phyloP scores from a whole-genome alignment of 192 early-diverging fungal genomes.

The Obelidium mucronatum region DNA sequence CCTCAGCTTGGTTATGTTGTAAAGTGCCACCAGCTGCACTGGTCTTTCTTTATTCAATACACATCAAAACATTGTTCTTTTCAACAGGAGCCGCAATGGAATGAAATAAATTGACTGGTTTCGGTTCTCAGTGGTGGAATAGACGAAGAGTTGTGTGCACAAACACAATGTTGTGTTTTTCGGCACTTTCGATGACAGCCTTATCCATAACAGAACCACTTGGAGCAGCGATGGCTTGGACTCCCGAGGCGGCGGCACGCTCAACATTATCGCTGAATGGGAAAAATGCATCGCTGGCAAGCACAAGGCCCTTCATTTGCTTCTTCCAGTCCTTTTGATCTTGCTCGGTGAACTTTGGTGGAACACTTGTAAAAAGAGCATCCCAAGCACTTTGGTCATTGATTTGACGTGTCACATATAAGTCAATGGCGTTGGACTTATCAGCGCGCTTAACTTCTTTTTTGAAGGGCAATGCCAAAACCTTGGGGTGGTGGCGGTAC shows the following conservation, averaged over 20 bases:
- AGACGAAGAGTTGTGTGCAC: slow-evolving; percentile 89
- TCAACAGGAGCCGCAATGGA: too few species aligned
- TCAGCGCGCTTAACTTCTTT: slow-evolving; percentile 90
- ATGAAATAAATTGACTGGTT: too few species aligned
- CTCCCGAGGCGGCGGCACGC: slow-evolving; percentile 84
- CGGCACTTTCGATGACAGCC: slow-evolving; percentile 81
- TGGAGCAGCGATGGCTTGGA: slow-evolving; percentile 88
- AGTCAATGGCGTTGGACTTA: slow-evolving; percentile 96
- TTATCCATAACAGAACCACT: slow-evolving; percentile 91
- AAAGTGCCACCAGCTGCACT: too few species aligned
- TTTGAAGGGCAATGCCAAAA: slow-evolving; percentile 89
- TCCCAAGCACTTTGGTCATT: slow-evolving; percentile 84
- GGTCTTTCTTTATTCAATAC: too few species aligned
- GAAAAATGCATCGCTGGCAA: slow-evolving; percentile 99
- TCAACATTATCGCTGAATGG: slow-evolving; percentile 97
- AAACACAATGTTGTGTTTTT: slow-evolving; percentile 82
- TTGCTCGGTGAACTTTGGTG: slow-evolving; percentile 75
- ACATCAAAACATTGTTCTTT: too few species aligned
- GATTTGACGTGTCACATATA: slow-evolving; percentile 90
- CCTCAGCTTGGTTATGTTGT: too few species aligned
- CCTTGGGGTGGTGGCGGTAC: slow-evolving; percentile 95
- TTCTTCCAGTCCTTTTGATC: slow-evolving; percentile 82
- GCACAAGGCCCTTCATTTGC: slow-evolving; percentile 74
- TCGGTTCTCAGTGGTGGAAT: slow-evolving; percentile 96
- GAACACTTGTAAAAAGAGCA: slow-evolving; percentile 69